These are phyloP conservation scores for Pseudoscleropodium purum DNA, from an alignment of 225 moss, liverwort and hornwort species.

Conservation along the genomic window DNA sequence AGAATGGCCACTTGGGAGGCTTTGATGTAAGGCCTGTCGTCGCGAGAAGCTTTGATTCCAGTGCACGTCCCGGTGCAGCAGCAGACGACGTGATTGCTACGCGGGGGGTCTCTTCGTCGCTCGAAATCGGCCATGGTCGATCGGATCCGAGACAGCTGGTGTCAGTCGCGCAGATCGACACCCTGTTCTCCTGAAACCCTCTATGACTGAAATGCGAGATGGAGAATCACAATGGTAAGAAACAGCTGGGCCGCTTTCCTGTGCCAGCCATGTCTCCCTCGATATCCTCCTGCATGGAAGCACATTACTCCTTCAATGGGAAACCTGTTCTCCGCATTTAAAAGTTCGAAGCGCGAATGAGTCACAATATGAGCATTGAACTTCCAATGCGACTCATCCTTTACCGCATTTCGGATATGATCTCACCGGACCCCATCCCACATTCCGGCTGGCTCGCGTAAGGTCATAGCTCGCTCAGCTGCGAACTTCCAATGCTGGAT, in stretches of 20 bases:
- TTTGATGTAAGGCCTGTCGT: constrained; percentile 10
- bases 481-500: neutral
- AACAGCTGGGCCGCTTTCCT: neutral
- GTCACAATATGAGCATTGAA: neutral
- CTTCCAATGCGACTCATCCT: neutral
- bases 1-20: constrained; percentile 33
- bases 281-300: neutral
- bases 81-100: constrained; percentile 28
- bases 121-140: constrained; percentile 33
- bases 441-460: neutral
- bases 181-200: neutral
- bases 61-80: constrained; percentile 36
- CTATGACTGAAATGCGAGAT: neutral
- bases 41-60: neutral
- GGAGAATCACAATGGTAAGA: neutral
- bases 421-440: neutral
- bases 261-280: neutral
- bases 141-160: neutral
- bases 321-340: neutral
- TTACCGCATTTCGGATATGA: neutral
- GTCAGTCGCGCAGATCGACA: neutral
- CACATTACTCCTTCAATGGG: neutral
- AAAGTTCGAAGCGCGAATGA: neutral
- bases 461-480: neutral
- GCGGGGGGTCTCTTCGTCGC: constrained; percentile 12